Evolutionary conservation across 805 yeast species (phyloP), one percentile per base, ranked within the genome.

Genomic region (Saccharomycopsis babjevae): DNA sequence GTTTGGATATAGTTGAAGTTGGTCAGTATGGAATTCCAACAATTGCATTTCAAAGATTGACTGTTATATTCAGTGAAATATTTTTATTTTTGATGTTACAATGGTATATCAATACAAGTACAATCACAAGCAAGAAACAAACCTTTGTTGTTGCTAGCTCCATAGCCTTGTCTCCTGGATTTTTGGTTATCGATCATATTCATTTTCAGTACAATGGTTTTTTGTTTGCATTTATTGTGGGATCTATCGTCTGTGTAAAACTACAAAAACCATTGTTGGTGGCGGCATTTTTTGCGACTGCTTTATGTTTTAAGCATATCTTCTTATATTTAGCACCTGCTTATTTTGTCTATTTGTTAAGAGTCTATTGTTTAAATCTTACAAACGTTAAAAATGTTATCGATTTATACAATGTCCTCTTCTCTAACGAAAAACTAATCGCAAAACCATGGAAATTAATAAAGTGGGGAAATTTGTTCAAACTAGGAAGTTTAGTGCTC

Each of bases 141-240:
- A 78, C 86, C 30, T 86, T 83, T 72, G 93, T 90, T 3, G 83
- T 87, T 50, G 93, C 96, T 0, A 82, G 91, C 18, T 86, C 97
- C 38, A 79, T 94, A 30, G 88, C 85, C 3, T 75, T 94, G 16
- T 87, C 96, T 0, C 99, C 99, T 0, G 97, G 97, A 0, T 77
- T 96, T 66, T 75, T 94, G 64, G 83, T 94, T 25, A 85, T 94
- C 57, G 99, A 94, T 71, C 97, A 93, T 71, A 89, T 94, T 39
- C 99, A 94, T 71, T 94, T 94, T 77, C 99, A 94, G 75, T 94
- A 94, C 72, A 94, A 94, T 72, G 97, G 97, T 3, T 86, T 92
- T 81, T 77, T 94, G 77, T 91, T 88, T 72, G 97, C 97, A 0
- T 76, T 94, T 39, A 73, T 94, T 58, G 79, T 93, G 36, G 78